Percentiles rank a stretch among this genome's conserved stretches.
phyloP scores from a whole-genome alignment of 1,284 basidiomycete genomes.

The Sphaerobolus stellatus region DNA sequence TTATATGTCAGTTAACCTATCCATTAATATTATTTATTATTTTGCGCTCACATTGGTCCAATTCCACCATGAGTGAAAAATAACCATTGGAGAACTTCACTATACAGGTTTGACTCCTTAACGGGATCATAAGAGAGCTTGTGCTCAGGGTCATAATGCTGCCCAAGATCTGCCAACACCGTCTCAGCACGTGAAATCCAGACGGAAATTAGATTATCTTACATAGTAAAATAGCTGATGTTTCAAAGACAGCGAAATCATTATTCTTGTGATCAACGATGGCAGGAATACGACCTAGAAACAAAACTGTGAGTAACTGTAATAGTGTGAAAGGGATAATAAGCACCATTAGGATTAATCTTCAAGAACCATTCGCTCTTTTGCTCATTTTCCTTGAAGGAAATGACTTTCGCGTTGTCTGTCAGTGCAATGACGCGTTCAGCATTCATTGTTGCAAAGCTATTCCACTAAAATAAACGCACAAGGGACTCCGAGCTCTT shows the following conservation, averaged over 20 bases:
- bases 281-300: constrained; percentile 20
- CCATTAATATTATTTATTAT: not conserved
- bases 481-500: not conserved
- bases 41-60: constrained; percentile 9
- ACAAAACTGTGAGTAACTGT: not conserved
- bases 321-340: not conserved
- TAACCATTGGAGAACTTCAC: constrained; percentile 26
- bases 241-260: constrained; percentile 28
- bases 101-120: constrained; percentile 22
- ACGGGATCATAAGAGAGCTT: constrained; percentile 26
- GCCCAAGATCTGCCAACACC: constrained; percentile 3
- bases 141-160: constrained; percentile 21
- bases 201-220: not conserved
- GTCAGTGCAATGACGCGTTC: too few relatives aligned
- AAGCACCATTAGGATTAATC: constrained; percentile 9
- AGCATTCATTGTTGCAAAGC: not conserved
- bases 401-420: constrained; percentile 7
- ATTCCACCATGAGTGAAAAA: constrained; percentile 21
- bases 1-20: too few relatives aligned
- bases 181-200: not conserved
- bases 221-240: constrained; percentile 25
- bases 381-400: constrained; percentile 11
- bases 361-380: constrained; percentile 13
- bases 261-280: constrained; percentile 28
- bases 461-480: not conserved